Percentiles rank a stretch among this genome's conserved stretches.
Evolutionary conservation across 2,329 filamentous ascomycete species (phyloP).

Genomic region (Aspergillus flavus): DNA sequence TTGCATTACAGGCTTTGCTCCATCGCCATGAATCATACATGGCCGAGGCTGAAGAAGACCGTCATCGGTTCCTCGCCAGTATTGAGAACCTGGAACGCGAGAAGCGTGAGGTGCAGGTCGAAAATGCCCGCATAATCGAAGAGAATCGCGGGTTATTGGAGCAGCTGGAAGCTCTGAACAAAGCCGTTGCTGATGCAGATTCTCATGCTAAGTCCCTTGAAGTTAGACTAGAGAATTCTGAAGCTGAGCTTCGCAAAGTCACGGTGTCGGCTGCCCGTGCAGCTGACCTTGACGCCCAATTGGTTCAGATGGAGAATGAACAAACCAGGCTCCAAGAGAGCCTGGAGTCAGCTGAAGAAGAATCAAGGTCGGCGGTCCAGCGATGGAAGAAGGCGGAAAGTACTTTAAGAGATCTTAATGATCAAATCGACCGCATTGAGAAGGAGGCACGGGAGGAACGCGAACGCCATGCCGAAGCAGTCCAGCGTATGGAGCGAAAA

Average conservation of each 20-base stretch:
- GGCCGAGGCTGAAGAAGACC: conserved; percentile 85
- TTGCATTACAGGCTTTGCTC: conserved; percentile 79
- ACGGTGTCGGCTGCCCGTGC: conserved; percentile 74
- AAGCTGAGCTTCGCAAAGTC: conserved; percentile 74
- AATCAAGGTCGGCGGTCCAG: conserved; percentile 76
- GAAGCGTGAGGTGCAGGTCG: conserved; percentile 72
- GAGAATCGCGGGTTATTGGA: conserved; percentile 81
- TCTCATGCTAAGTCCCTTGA: conserved; percentile 76
- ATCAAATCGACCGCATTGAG: conserved; percentile 87
- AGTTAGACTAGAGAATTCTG: conserved; percentile 73
- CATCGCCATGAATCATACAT: conserved; percentile 93
- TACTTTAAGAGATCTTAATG: conserved; percentile 75
- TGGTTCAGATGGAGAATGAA: conserved; percentile 78
- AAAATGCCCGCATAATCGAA: conserved; percentile 76
- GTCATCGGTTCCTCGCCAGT: conserved; percentile 68
- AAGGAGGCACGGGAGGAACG: conserved; percentile 77
- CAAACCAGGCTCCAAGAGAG: conserved; percentile 72
- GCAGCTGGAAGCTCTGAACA: conserved; percentile 83
- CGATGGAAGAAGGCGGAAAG: conserved; percentile 85
- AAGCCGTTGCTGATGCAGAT: conserved; percentile 77
- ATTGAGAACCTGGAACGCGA: conserved; percentile 75
- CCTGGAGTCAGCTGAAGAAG: conserved; percentile 68
- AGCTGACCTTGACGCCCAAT: conserved; percentile 76
- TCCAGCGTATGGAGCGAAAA: conserved; percentile 81
- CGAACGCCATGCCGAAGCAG: conserved; percentile 77